Base-by-base conservation (phyloP, 371 early-diverging fungal genomes). In the Catenaria anguillulae region DNA sequence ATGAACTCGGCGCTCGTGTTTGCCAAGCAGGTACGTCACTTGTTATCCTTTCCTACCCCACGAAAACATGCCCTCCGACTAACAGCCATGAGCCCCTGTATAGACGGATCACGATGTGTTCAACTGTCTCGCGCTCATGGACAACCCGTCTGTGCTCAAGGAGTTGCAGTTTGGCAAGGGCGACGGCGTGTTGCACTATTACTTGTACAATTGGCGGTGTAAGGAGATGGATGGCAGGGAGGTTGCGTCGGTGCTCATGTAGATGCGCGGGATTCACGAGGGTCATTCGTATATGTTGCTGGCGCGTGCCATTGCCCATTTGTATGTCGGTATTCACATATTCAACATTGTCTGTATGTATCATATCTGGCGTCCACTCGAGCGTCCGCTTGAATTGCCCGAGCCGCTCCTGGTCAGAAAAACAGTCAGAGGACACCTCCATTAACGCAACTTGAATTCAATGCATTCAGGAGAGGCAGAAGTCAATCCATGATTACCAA, bases 181-280 rank as follows among this genome's bases (percentile, higher is more conserved):
- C 46, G 94, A 96, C 67, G 98, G 98, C 5, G 74, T 77, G 64
- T 75, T 97, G 62, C 86, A 94, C 72, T 97, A 87, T 69, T 97
- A 97, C 69, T 70, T 96, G 66, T 97, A 89, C 77, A 97, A 97
- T 76, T 97, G 90, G 84, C 75, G 79, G 64, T 86, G 88, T 60
- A 80, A 81, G 61, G 77, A 77, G 40, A 69, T 93, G 24, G 71
- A 71, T 24, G 67, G 76, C 35, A 68, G 76, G 40, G 83, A 93
- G 70, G 74, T 93, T 60, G 94, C 90, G 40, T 70, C 94, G 64
- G 90, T 94, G 17, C 50, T 79, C 58, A 63, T 77, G 34, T 79
- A 70, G 62, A 64, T 10, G 24, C 29, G 17, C 17, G 40, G 5
- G 40, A 40, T 17, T 40, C 40, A 40, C 10, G 40, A n/a, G n/a